These are phyloP conservation scores for Phytophthora ohioensis DNA, from an alignment of 352 stramenopile species.

Conservation along the genomic window DNA sequence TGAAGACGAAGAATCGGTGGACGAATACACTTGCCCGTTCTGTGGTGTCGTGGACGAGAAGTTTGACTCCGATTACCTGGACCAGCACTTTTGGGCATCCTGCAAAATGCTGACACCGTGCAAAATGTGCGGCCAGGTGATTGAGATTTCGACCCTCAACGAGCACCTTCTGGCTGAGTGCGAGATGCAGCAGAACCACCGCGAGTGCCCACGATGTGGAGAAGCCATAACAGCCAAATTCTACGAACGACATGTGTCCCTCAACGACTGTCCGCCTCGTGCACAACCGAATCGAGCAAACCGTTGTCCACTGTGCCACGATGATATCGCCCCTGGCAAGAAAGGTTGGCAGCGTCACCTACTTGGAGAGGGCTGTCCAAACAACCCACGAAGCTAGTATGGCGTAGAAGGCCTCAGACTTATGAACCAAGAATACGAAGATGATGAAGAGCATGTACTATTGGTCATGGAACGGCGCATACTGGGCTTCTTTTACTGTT, in stretches of 20 bases:
- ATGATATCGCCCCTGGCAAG: slow-evolving; percentile 73
- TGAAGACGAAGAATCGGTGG: slow-evolving; percentile 78
- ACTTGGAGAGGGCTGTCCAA: slow-evolving; percentile 73
- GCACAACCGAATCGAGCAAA: slow-evolving; percentile 68
- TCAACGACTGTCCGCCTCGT: slow-evolving; percentile 76
- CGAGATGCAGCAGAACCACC: slow-evolving; percentile 85
- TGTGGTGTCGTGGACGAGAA: slow-evolving; percentile 87
- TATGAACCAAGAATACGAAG: slow-evolving; percentile 36
- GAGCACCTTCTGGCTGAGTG: slow-evolving; percentile 93
- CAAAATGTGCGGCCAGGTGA: slow-evolving; percentile 93
- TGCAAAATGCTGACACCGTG: slow-evolving; percentile 93
- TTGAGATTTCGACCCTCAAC: slow-evolving; percentile 91
- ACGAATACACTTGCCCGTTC: slow-evolving; percentile 93
- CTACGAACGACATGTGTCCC: slow-evolving; percentile 80
- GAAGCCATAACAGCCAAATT: slow-evolving; percentile 89
- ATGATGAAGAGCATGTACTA: neutral
- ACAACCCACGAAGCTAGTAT: slow-evolving; percentile 73
- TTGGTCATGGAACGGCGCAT: slow-evolving; percentile 16
- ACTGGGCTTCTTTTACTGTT: slow-evolving; percentile 17
- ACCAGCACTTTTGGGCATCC: slow-evolving; percentile 94
- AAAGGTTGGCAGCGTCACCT: slow-evolving; percentile 78
- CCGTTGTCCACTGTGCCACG: slow-evolving; percentile 85
- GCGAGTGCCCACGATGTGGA: slow-evolving; percentile 78
- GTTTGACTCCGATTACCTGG: slow-evolving; percentile 91
- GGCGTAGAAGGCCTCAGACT: slow-evolving; percentile 19